A percentile compares a stretch with the other conserved stretches of the same genome.
Evolutionary conservation across 164 flowering plant genomes (phyloP).

Genomic region (Warburgia ugandensis): DNA sequence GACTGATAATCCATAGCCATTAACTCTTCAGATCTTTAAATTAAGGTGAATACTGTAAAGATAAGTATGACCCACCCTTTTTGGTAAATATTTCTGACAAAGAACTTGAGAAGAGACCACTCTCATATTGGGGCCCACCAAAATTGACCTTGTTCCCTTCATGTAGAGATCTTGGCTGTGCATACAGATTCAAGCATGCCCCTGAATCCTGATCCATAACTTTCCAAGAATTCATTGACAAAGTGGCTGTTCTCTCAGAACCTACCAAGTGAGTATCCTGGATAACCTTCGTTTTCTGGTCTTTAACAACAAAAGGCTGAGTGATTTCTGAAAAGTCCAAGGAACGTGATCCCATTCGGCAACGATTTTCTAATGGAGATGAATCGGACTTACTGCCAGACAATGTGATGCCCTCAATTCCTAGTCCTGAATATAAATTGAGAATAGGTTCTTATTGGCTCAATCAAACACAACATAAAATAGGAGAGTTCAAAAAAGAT

Average conservation of each 20-base stretch:
- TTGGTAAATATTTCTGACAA: conserved; percentile 60
- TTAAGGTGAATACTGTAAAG: too few species aligned
- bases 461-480: too few species aligned
- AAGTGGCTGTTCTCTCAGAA: conserved; percentile 32
- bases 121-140: conserved; percentile 47
- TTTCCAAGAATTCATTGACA: conserved; percentile 30
- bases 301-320: too few species aligned
- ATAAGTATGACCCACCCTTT: conserved; percentile 42
- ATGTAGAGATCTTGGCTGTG: conserved; percentile 23
- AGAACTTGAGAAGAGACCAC: conserved; percentile 72
- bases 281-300: conserved; percentile 17
- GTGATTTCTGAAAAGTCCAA: conserved; percentile 21
- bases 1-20: too few species aligned
- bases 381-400: conserved; percentile 29
- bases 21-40: too few species aligned
- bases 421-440: too few species aligned
- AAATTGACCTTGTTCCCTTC: conserved; percentile 23
- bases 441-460: conserved; percentile 12
- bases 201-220: conserved; percentile 23
- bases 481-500: too few species aligned
- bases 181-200: conserved; percentile 19
- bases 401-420: too few species aligned
- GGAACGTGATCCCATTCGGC: conserved; percentile 23
- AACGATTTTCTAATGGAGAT: conserved; percentile 33
- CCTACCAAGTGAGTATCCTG: conserved; percentile 16